Percentiles rank a stretch among this genome's conserved stretches.
Evolutionary conservation across 805 yeast genomes (phyloP).

Genomic region (Wickerhamomyces canadensis): DNA sequence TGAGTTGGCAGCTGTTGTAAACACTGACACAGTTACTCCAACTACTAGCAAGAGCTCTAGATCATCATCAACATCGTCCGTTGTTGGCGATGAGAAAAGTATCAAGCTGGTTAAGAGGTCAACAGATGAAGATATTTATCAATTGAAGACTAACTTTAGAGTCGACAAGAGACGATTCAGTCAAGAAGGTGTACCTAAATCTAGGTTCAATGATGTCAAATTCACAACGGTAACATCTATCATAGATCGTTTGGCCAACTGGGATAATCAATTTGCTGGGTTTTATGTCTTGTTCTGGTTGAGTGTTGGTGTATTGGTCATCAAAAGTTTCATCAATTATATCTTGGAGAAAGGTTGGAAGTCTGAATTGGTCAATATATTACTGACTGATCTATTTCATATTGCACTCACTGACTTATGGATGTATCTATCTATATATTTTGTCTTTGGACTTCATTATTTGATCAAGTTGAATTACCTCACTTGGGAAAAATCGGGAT

Average conservation of each 20-base stretch:
- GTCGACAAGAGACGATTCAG: slow-evolving; percentile 16
- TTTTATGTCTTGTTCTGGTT: slow-evolving; percentile 80
- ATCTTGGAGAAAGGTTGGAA: slow-evolving; percentile 41
- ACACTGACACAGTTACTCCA: too few species aligned
- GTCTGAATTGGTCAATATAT: slow-evolving; percentile 49
- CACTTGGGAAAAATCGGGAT: slow-evolving; percentile 62
- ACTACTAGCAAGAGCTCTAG: too few species aligned
- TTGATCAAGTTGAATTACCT: slow-evolving; percentile 40
- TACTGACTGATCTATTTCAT: slow-evolving; percentile 55
- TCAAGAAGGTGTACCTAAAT: slow-evolving; percentile 22
- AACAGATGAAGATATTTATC: slow-evolving; percentile 16
- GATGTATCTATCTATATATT: slow-evolving; percentile 68
- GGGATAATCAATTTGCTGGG: slow-evolving; percentile 52
- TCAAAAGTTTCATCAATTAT: slow-evolving; percentile 50
- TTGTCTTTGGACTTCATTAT: slow-evolving; percentile 54
- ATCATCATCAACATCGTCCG: neutral
- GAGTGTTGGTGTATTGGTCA: slow-evolving; percentile 33
- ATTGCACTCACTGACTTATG: slow-evolving; percentile 69
- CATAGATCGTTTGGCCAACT: slow-evolving; percentile 17
- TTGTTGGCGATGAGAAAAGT: neutral
- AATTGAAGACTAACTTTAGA: slow-evolving; percentile 12
- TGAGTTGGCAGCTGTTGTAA: too few species aligned
- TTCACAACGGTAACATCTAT: slow-evolving; percentile 16
- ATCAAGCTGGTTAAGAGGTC: slow-evolving; percentile 9
- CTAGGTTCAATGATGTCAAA: slow-evolving; percentile 23